These are phyloP conservation scores for Trichoderma endophyticum DNA, from an alignment of 2,329 filamentous ascomycete species.

Conservation along the genomic window DNA sequence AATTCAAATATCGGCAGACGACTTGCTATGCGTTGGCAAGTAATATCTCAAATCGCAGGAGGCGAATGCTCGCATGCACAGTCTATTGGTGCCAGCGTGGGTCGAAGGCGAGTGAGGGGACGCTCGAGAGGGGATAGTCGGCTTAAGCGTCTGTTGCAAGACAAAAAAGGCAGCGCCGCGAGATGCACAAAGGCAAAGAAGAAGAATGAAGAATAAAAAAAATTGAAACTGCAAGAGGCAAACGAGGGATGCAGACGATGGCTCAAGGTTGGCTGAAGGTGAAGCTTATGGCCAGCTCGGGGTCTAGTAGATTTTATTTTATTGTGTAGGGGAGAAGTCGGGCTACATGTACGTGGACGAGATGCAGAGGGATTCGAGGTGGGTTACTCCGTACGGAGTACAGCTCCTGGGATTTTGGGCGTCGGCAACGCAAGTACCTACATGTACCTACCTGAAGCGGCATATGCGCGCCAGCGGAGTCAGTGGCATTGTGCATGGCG, in stretches of 20 bases:
- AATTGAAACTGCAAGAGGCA: neutral
- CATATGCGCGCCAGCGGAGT: conserved; percentile 11
- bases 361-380: neutral
- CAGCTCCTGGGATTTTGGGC: neutral
- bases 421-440: conserved; percentile 1
- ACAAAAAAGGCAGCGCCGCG: neutral
- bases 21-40: conserved; percentile 10
- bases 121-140: conserved; percentile 3
- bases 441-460: conserved; percentile 5
- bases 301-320: conserved; percentile 7
- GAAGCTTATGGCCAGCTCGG: conserved; percentile 12
- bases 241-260: neutral
- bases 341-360: neutral
- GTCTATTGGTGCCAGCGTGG: conserved; percentile 14
- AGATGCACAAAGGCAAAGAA: neutral
- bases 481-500: conserved; percentile 3
- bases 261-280: neutral
- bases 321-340: neutral
- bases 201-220: neutral
- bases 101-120: conserved; percentile 18
- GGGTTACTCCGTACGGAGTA: neutral
- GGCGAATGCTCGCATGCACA: conserved; percentile 16
- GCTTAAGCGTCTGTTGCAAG: neutral
- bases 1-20: conserved; percentile 4
- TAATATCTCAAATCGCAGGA: neutral